These are phyloP conservation scores for Penicillium egyptiacum DNA, from an alignment of 495 filamentous ascomycete species.

Conservation along the genomic window DNA sequence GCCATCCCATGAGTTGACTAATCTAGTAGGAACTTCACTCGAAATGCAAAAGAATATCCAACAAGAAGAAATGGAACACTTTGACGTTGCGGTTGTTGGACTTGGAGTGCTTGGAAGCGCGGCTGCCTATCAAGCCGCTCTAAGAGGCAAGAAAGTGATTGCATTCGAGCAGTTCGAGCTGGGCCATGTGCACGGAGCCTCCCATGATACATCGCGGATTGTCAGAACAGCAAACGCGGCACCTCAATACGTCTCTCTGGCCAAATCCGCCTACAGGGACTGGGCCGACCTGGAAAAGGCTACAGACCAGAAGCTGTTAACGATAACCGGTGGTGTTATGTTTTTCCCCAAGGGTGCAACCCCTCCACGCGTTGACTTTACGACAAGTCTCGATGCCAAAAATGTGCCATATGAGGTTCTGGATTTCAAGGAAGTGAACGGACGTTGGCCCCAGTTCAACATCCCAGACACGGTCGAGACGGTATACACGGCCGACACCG, in stretches of 20 bases:
- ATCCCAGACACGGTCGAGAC: constrained; percentile 27
- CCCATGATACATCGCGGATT: constrained; percentile 22
- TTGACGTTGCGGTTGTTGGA: constrained; percentile 20
- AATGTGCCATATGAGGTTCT: constrained; percentile 30
- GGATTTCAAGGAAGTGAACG: constrained; percentile 25
- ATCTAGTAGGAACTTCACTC: background rate
- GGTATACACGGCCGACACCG: constrained; percentile 29
- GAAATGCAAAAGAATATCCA: background rate
- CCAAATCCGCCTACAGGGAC: constrained; percentile 20
- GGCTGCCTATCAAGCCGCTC: constrained; percentile 18
- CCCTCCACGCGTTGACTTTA: constrained; percentile 15
- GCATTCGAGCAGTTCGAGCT: constrained; percentile 22
- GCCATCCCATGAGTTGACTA: background rate
- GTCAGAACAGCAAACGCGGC: constrained; percentile 16
- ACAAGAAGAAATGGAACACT: constrained; percentile 15
- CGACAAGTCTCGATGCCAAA: constrained; percentile 15
- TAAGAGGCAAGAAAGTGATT: constrained; percentile 16
- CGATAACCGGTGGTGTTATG: constrained; percentile 22
- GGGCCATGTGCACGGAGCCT: constrained; percentile 21
- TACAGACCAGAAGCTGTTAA: constrained; percentile 17
- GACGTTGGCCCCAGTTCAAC: constrained; percentile 31
- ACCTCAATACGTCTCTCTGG: constrained; percentile 19
- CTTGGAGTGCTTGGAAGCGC: constrained; percentile 22
- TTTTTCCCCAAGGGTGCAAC: constrained; percentile 27
- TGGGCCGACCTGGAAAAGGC: constrained; percentile 20